Conservation (phyloP, 2,329 filamentous ascomycete species). For the Clathrospora elynae region DNA sequence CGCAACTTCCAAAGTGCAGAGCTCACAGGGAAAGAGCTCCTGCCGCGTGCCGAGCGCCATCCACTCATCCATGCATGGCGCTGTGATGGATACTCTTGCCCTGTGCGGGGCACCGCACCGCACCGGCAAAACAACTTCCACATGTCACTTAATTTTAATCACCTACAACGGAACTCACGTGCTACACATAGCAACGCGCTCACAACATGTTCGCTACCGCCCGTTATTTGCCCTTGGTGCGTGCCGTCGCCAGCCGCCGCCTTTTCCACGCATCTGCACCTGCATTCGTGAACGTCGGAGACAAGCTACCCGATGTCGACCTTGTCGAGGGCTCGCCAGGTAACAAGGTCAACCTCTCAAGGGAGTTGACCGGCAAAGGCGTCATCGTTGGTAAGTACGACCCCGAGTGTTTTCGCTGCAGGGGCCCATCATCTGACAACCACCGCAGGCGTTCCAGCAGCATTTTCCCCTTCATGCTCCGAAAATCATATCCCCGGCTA, state of each 20-base stretch:
- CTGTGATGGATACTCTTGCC: no score
- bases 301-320: constrained; percentile 76
- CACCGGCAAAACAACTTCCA: no score
- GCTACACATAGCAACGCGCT: constrained; percentile 5
- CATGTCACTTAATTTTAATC: no score
- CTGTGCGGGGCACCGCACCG: no score
- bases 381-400: constrained; percentile 66
- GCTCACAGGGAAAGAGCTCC: no score
- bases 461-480: constrained; percentile 64
- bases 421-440: constrained; percentile 12
- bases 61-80: no score
- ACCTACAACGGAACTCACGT: constrained; percentile 13
- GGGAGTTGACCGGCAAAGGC: constrained; percentile 75
- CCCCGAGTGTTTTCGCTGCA: constrained; percentile 6
- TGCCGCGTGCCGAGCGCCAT: no score
- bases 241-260: constrained; percentile 28
- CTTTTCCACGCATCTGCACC: constrained; percentile 69
- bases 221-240: constrained; percentile 35
- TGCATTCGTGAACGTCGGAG: constrained; percentile 74
- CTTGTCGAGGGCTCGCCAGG: constrained; percentile 85
- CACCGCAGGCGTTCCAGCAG: constrained; percentile 48
- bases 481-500: constrained; percentile 82
- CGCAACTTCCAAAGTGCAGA: no score
- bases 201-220: constrained; percentile 34
- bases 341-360: constrained; percentile 85